Conservation (phyloP, 2,329 filamentous ascomycete species). For the Hypoxylon sp. region DNA sequence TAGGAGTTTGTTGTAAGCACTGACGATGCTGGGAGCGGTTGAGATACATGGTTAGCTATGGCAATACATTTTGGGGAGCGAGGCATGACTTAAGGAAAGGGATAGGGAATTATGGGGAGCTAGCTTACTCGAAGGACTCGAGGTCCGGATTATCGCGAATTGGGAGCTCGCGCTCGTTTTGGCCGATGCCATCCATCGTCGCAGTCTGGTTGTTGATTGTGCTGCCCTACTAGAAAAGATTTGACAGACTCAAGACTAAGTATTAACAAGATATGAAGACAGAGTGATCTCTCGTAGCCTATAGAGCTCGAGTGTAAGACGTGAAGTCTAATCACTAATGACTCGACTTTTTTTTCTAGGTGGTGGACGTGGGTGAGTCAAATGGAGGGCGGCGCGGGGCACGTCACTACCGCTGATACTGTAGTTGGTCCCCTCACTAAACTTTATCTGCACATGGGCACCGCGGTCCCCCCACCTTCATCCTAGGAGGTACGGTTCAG, state of each 20-base stretch:
- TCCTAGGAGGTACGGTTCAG: slow-evolving; percentile 25
- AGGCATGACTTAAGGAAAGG: not conserved
- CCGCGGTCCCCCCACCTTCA: slow-evolving; percentile 25
- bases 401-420: slow-evolving; percentile 25
- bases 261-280: not conserved
- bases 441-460: slow-evolving; percentile 35
- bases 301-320: slow-evolving; percentile 1
- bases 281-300: not conserved
- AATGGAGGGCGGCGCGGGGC: slow-evolving; percentile 47
- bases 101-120: slow-evolving; percentile 2
- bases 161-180: slow-evolving; percentile 48
- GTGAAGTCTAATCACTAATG: not conserved
- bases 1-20: slow-evolving; percentile 69
- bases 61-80: not conserved
- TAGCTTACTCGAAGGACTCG: slow-evolving; percentile 52
- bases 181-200: slow-evolving; percentile 40
- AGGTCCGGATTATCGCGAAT: slow-evolving; percentile 51
- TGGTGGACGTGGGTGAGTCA: slow-evolving; percentile 37
- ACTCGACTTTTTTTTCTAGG: slow-evolving; percentile 32
- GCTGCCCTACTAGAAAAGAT: slow-evolving; percentile 1
- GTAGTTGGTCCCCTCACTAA: slow-evolving; percentile 9
- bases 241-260: not conserved
- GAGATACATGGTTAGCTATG: slow-evolving; percentile 17
- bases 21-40: slow-evolving; percentile 66
- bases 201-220: not conserved